Conservation (phyloP, 1,139 yeast species). For the Candida sp. region DNA sequence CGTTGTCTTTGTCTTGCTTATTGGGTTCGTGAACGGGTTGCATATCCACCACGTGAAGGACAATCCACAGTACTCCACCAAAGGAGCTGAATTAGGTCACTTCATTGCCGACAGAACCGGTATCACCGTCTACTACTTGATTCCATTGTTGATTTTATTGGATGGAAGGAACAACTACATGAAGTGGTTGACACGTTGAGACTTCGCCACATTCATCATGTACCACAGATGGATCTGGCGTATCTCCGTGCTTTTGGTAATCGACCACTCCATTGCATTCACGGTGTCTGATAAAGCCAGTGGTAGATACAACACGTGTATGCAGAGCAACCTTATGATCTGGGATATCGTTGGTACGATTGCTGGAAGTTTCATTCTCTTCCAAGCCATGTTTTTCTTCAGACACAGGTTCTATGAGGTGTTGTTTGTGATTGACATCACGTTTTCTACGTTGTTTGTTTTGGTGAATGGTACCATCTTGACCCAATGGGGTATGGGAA, state of each 20-base stretch:
- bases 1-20: conserved; percentile 46
- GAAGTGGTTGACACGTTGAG: conserved; percentile 33
- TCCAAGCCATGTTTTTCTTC: conserved; percentile 38
- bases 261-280: conserved; percentile 29
- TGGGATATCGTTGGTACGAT: conserved; percentile 53
- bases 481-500: conserved; percentile 36
- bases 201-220: conserved; percentile 31
- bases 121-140: conserved; percentile 23
- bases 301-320: conserved; percentile 15
- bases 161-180: conserved; percentile 38
- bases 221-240: conserved; percentile 39
- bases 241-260: conserved; percentile 22
- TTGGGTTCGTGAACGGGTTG: conserved; percentile 38
- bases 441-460: conserved; percentile 39
- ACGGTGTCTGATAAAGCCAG: conserved; percentile 16
- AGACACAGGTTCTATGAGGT: conserved; percentile 45
- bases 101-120: conserved; percentile 36
- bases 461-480: too few species aligned
- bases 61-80: conserved; percentile 25
- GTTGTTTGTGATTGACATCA: conserved; percentile 40
- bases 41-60: conserved; percentile 21
- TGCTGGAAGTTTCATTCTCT: conserved; percentile 34
- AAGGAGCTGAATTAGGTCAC: conserved; percentile 17
- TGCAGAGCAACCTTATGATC: conserved; percentile 27
- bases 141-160: conserved; percentile 31